Percentiles rank a stretch among this genome's conserved stretches.
Evolutionary conservation across 179 eudicot genomes (phyloP).

Genomic region (Pouteria campechiana): DNA sequence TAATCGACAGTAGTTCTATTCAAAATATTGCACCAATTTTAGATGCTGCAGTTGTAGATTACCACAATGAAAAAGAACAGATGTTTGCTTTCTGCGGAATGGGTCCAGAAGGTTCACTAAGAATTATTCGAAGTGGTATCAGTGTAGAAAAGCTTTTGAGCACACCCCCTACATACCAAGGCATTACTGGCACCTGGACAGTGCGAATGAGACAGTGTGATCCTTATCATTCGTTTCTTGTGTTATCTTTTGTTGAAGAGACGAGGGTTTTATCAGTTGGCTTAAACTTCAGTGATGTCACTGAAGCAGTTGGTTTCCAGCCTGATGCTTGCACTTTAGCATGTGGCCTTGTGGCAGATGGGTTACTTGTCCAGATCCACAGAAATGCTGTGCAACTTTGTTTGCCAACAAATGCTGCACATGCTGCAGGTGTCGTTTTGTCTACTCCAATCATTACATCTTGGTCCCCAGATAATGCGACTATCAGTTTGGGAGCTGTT

Average conservation of each 20-base stretch:
- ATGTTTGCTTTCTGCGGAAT: conserved; percentile 96
- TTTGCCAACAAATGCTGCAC: conserved; percentile 52
- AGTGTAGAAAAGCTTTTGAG: conserved; percentile 80
- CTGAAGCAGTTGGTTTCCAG: conserved; percentile 77
- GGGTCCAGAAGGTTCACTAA: conserved; percentile 91
- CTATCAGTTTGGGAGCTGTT: conserved; percentile 79
- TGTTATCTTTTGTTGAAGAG: conserved; percentile 94
- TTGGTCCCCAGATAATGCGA: conserved; percentile 68
- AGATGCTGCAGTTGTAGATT: conserved; percentile 84
- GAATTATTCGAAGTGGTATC: conserved; percentile 85
- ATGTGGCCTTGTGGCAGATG: conserved; percentile 76
- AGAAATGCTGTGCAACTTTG: conserved; percentile 69
- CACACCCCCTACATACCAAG: conserved; percentile 86
- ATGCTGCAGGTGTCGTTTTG: conserved; percentile 43
- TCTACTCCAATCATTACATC: conserved; percentile 50
- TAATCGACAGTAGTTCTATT: conserved; percentile 48
- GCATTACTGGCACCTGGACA: conserved; percentile 87
- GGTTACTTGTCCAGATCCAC: conserved; percentile 72
- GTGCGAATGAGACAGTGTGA: conserved; percentile 55
- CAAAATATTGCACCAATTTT: conserved; percentile 92
- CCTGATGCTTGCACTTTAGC: conserved; percentile 93
- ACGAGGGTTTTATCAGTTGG: conserved; percentile 96
- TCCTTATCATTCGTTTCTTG: conserved; percentile 72
- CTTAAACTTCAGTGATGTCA: conserved; percentile 87
- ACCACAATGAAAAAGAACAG: conserved; percentile 84